These are phyloP conservation scores for Sporisorium iseilematis-ciliati DNA, from an alignment of 1,284 basidiomycete species.

Conservation along the genomic window DNA sequence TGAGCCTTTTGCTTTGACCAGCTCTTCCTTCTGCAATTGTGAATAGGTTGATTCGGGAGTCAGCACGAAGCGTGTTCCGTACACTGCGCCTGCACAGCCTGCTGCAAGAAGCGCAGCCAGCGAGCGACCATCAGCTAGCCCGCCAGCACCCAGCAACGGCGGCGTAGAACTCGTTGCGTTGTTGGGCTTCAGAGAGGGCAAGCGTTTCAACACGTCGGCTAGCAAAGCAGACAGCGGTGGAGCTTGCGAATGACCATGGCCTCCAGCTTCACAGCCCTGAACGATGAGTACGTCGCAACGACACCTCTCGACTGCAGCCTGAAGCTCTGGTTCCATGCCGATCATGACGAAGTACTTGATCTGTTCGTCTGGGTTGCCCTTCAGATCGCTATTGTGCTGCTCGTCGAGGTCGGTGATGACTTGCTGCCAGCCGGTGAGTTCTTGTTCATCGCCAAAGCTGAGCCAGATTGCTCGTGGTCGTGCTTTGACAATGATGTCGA, in stretches of 20 bases:
- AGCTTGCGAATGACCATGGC: conserved; percentile 61
- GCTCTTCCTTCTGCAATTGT: conserved; percentile 57
- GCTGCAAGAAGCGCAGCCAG: conserved; percentile 56
- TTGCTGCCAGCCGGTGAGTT: conserved; percentile 49
- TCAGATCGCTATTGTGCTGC: conserved; percentile 32
- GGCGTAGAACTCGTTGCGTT: conserved; percentile 25
- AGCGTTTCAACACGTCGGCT: conserved; percentile 17
- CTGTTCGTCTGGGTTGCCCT: conserved; percentile 23
- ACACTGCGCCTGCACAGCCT: conserved; percentile 64
- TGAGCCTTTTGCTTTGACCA: conserved; percentile 42
- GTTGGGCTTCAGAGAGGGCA: conserved; percentile 32
- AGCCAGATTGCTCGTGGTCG: conserved; percentile 63
- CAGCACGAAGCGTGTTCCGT: conserved; percentile 65
- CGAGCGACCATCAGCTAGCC: conserved; percentile 52
- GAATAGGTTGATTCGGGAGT: conserved; percentile 63
- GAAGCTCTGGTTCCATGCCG: conserved; percentile 52
- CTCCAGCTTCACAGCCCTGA: conserved; percentile 63
- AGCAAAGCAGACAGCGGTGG: conserved; percentile 58
- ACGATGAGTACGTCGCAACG: conserved; percentile 61
- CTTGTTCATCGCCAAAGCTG: conserved; percentile 58
- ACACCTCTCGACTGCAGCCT: conserved; percentile 46
- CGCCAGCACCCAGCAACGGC: conserved; percentile 61
- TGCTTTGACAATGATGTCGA: conserved; percentile 49
- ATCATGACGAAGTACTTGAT: conserved; percentile 60
- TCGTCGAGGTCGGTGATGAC: conserved; percentile 48